These are phyloP conservation scores for Castanopsis chinensis DNA, from an alignment of 306 rosid genomes.

Conservation along the genomic window DNA sequence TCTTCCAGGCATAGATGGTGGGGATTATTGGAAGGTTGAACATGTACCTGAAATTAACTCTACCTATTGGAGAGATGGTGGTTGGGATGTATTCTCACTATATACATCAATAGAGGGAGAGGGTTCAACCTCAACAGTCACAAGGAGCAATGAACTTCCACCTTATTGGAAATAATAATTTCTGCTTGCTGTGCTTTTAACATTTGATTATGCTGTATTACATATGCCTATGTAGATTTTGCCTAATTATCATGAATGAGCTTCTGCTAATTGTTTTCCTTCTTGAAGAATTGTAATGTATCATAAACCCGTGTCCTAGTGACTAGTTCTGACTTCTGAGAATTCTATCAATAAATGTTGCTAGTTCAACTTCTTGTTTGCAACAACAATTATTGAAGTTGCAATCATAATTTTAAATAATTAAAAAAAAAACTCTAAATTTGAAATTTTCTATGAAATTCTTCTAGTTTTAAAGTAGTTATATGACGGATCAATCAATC, in stretches of 20 bases:
- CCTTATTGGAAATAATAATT: not conserved
- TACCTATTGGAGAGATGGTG: conserved; percentile 63
- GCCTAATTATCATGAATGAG: conserved; percentile 19
- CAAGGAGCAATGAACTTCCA: not conserved
- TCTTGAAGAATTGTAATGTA: no score
- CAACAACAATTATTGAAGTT: no score
- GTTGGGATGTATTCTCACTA: conserved; percentile 57
- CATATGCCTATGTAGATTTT: not conserved
- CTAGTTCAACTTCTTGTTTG: no score
- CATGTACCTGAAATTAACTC: conserved; percentile 56
- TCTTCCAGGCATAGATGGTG: conserved; percentile 37
- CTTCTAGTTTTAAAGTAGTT: no score
- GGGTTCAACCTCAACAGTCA: not conserved
- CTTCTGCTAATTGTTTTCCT: no score
- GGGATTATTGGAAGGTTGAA: conserved; percentile 49
- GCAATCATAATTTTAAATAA: no score
- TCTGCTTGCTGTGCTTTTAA: not conserved
- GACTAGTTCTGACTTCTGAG: no score
- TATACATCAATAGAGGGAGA: conserved; percentile 5
- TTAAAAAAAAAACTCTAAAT: no score
- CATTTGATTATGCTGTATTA: not conserved
- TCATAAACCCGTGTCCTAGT: no score
- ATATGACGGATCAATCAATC: no score
- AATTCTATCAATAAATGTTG: no score
- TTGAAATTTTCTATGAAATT: no score